Percentiles rank a stretch among this genome's conserved stretches.
phyloP scores from a whole-genome alignment of 345 rosid species.

The Euclidium syriacum region DNA sequence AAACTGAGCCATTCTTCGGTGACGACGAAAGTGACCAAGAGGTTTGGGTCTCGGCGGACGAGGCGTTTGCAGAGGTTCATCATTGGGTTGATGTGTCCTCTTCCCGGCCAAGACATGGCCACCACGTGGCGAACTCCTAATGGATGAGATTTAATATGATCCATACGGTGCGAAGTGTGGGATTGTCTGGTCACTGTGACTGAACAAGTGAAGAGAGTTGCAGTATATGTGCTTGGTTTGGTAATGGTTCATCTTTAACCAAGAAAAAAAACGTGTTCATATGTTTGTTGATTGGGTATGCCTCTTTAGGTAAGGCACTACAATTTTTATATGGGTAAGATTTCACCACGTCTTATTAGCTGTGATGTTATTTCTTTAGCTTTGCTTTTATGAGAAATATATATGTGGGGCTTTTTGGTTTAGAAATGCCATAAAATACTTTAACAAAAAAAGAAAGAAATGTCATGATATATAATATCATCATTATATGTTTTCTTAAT shows the following conservation, averaged over 20 bases:
- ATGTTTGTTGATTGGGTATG: not conserved
- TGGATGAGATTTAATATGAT: not conserved
- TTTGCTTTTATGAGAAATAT: no score
- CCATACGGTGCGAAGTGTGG: not conserved
- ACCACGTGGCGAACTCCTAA: conserved; percentile 28
- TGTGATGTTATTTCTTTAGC: no score
- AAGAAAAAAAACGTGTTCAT: not conserved
- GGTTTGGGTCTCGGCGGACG: conserved; percentile 26
- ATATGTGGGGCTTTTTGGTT: no score
- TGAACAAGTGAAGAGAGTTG: not conserved
- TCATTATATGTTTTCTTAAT: no score
- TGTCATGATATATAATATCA: no score
- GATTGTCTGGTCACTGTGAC: not conserved
- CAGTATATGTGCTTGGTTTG: no score
- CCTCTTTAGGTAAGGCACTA: not conserved
- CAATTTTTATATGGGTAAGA: not conserved
- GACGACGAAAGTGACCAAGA: conserved; percentile 50
- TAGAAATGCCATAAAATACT: no score
- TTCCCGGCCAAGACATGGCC: conserved; percentile 57
- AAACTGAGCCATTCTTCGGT: conserved; percentile 68
- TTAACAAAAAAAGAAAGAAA: no score
- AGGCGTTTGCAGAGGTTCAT: conserved; percentile 52
- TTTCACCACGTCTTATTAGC: no score
- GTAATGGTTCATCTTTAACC: no score
- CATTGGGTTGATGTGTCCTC: conserved; percentile 75